Evolutionary conservation across 1,284 basidiomycete species (phyloP), one percentile per base, ranked within the genome.

Genomic region (Marasmius tenuissimus): DNA sequence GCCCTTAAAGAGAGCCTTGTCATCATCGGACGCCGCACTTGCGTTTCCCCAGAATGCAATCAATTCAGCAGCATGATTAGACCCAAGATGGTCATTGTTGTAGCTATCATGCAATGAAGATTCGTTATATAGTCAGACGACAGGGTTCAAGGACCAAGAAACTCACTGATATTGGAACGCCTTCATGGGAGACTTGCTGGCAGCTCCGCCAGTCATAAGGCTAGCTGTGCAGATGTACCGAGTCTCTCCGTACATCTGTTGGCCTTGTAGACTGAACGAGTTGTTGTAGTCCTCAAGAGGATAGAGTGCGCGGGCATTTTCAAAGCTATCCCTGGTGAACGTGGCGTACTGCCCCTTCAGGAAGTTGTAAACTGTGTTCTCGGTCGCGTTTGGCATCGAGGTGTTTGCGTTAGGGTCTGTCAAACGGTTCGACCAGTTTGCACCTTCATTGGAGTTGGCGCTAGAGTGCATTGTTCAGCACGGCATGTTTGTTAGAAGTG

Each of bases 391-490:
- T 3, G 65, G 56, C 49, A 57, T 54, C 8, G 58, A 59, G 5
- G 65, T 62, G 48, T 66, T 66, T 0, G 65, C 65, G 33, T 49
- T 48, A 10, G 62, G 62, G 22, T 62, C 53, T 5, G 49, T 51
- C 9, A 66, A 38, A 12, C 34, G 27, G 16, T 47, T 54, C 4
- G 63, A 66, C 65, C 65, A 66, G 33, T 61, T 56, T 8, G 63
- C 62, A n/a, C 63, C 65, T 59, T 66, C 65, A 48, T 64, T 61
- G 10, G 65, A 64, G 55, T 66, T 66, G 16, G 63, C 63, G n/a
- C 64, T 66, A 35, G 9, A 12, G 27, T 22, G 34, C 1, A 55
- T 34, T 10, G 18, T 16, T 39, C 4, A 34, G 14, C 3, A 16
- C 14, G n/a, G 33, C 27, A 39, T 18, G 10, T 22, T 37, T n/a